Conservation (phyloP, 352 stramenopile genomes). For the Phytopythium sindhum region DNA sequence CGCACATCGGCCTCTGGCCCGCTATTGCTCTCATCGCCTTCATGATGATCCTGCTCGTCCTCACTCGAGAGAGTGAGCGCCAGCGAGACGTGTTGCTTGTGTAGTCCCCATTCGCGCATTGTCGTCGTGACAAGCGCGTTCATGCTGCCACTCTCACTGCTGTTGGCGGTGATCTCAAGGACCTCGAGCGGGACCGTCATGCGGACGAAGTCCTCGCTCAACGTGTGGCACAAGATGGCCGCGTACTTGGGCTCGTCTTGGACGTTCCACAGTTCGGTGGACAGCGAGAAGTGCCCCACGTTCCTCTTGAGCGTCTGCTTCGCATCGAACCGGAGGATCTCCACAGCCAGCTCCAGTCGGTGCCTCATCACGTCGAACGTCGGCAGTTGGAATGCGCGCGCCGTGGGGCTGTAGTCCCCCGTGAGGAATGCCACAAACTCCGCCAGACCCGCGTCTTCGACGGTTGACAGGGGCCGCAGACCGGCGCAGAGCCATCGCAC, state of each 20-base stretch:
- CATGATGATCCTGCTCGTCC: neutral
- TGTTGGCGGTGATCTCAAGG: slow-evolving; percentile 10
- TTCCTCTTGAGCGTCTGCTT: slow-evolving; percentile 35
- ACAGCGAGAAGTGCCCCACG: slow-evolving; percentile 19
- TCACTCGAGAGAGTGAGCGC: neutral
- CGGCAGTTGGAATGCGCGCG: slow-evolving; percentile 17
- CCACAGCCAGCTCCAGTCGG: slow-evolving; percentile 29
- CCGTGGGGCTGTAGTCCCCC: neutral
- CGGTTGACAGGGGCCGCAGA: slow-evolving; percentile 29
- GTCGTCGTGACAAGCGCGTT: neutral
- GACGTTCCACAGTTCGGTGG: slow-evolving; percentile 19
- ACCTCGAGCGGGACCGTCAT: slow-evolving; percentile 28
- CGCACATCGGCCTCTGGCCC: neutral
- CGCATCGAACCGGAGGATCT: slow-evolving; percentile 34
- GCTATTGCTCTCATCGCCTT: neutral
- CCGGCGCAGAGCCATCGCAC: slow-evolving; percentile 36
- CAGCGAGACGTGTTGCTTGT: neutral
- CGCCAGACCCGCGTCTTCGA: slow-evolving; percentile 28
- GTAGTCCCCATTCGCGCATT: slow-evolving; percentile 23
- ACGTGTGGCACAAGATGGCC: slow-evolving; percentile 19
- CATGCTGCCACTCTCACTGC: neutral
- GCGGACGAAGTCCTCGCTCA: slow-evolving; percentile 28
- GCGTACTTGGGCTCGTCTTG: slow-evolving; percentile 2
- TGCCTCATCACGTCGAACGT: slow-evolving; percentile 25
- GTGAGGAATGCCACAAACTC: slow-evolving; percentile 25